Evolutionary conservation across 2,329 filamentous ascomycete genomes (phyloP).

Genomic region (Nemania sp.): DNA sequence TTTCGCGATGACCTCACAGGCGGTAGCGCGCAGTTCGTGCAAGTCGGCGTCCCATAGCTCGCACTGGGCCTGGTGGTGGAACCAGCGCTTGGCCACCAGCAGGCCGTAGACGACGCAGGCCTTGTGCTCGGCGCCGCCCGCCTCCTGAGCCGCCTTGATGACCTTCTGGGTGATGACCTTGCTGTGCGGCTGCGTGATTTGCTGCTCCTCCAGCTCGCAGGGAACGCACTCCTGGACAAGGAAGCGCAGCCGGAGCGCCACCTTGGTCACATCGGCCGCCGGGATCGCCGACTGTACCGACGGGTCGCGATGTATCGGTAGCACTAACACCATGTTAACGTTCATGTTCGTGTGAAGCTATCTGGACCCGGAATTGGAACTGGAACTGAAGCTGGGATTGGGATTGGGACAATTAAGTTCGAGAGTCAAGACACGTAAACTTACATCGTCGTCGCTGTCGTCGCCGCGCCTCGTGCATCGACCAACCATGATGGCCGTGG

Average conservation of each 20-base stretch:
- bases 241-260: conserved; percentile 86
- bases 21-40: conserved; percentile 74
- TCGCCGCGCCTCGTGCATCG: conserved; percentile 50
- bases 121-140: conserved; percentile 73
- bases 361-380: too few species aligned
- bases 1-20: conserved; percentile 93
- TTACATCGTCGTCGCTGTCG: conserved; percentile 47
- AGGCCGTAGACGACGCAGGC: conserved; percentile 85
- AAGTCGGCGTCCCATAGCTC: conserved; percentile 94
- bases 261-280: conserved; percentile 80
- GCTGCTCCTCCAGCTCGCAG: conserved; percentile 79
- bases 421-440: conserved; percentile 25
- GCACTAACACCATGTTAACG: conserved; percentile 55
- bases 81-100: conserved; percentile 72
- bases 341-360: too few species aligned
- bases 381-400: too few species aligned
- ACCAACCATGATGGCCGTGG: conserved; percentile 41
- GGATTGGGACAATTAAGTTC: too few species aligned
- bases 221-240: conserved; percentile 87
- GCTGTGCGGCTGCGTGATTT: conserved; percentile 80
- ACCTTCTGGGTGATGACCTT: conserved; percentile 81
- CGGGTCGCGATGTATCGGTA: conserved; percentile 64
- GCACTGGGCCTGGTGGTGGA: conserved; percentile 73
- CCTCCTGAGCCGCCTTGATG: conserved; percentile 76
- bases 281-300: conserved; percentile 68